Evolutionary conservation across 1,284 basidiomycete genomes (phyloP).

Genomic region (Sanguinoderma infundibulare): DNA sequence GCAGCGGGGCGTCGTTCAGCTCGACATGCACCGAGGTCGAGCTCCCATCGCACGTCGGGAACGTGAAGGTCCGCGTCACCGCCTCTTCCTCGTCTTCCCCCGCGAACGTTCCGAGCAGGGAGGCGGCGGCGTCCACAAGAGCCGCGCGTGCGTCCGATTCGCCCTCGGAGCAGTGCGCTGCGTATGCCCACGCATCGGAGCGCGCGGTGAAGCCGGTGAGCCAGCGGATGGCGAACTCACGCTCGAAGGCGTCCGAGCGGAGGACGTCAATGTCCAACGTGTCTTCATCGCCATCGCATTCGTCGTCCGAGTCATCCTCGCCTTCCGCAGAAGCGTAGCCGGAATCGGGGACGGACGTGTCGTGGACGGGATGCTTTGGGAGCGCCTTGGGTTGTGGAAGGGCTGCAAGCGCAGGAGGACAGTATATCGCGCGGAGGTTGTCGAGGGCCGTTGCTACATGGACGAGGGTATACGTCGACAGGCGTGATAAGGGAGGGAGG

Average conservation of each 20-base stretch:
- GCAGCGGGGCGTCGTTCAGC: slow-evolving; percentile 80
- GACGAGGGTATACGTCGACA: slow-evolving; percentile 38
- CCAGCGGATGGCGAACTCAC: slow-evolving; percentile 60
- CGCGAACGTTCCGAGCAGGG: slow-evolving; percentile 61
- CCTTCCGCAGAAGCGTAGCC: slow-evolving; percentile 70
- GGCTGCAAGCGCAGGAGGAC: slow-evolving; percentile 28
- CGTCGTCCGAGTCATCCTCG: slow-evolving; percentile 44
- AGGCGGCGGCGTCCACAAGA: slow-evolving; percentile 57
- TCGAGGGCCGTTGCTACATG: slow-evolving; percentile 42
- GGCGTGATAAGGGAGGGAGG: slow-evolving; percentile 51
- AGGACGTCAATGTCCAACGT: slow-evolving; percentile 45
- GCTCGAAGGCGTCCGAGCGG: slow-evolving; percentile 55
- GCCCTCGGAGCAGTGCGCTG: slow-evolving; percentile 32
- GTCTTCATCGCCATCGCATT: slow-evolving; percentile 33
- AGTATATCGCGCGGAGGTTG: slow-evolving; percentile 51
- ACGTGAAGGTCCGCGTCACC: slow-evolving; percentile 58
- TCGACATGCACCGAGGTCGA: slow-evolving; percentile 49
- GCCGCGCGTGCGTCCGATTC: slow-evolving; percentile 40
- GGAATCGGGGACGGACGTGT: slow-evolving; percentile 54
- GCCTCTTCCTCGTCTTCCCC: slow-evolving; percentile 44
- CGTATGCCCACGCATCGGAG: slow-evolving; percentile 54
- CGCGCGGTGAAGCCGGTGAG: slow-evolving; percentile 66
- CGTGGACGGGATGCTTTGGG: slow-evolving; percentile 39
- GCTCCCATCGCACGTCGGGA: slow-evolving; percentile 35
- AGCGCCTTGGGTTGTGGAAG: slow-evolving; percentile 18